Evolutionary conservation across 169 alveolate species (phyloP).

Genomic region (Fabrea salina): DNA sequence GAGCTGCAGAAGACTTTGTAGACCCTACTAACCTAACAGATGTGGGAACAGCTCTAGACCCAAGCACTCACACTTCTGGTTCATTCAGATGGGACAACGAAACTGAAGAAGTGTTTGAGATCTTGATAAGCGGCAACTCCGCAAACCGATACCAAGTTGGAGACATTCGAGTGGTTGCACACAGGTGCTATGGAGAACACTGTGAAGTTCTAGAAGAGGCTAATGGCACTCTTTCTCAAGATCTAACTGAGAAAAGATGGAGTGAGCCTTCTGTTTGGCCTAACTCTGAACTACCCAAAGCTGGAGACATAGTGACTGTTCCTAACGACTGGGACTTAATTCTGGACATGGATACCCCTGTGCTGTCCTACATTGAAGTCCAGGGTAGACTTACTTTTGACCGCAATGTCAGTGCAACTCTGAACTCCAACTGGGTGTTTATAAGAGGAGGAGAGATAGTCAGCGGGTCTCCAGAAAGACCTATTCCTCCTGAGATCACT

Average conservation of each 20-base stretch:
- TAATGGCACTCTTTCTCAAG: neutral
- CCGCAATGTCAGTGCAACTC: neutral
- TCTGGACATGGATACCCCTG: conserved; percentile 48
- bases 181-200: conserved; percentile 15
- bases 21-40: neutral
- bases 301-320: conserved; percentile 27
- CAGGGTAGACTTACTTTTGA: conserved; percentile 43
- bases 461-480: neutral
- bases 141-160: conserved; percentile 8
- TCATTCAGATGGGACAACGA: neutral
- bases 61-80: conserved; percentile 1
- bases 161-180: neutral
- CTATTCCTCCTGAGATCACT: conserved; percentile 3
- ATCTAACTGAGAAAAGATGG: conserved; percentile 31
- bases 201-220: neutral
- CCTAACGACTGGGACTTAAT: conserved; percentile 39
- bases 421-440: conserved; percentile 35
- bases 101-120: neutral
- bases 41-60: neutral
- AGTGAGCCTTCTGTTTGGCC: conserved; percentile 44
- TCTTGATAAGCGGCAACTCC: neutral
- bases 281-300: conserved; percentile 28
- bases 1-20: neutral
- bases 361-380: conserved; percentile 9
- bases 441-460: conserved; percentile 46